Conservation (phyloP, 2,329 filamentous ascomycete genomes). For the Nakataea oryzae region DNA sequence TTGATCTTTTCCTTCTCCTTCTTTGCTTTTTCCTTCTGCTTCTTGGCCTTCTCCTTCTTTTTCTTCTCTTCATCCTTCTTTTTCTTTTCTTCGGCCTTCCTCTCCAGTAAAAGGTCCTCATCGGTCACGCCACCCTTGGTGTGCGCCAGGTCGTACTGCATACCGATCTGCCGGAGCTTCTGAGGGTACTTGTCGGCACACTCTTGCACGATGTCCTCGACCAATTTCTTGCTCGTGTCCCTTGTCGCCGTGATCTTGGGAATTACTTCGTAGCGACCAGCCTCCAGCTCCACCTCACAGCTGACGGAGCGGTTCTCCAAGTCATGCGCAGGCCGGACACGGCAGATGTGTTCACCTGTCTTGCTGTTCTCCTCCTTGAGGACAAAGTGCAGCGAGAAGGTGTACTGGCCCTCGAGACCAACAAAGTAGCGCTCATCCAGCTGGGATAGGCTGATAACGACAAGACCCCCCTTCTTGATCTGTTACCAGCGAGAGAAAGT, state of each 20-base stretch:
- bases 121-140: constrained; percentile 17
- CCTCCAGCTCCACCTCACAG: constrained; percentile 60
- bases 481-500: background rate
- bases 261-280: constrained; percentile 57
- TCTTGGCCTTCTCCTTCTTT: constrained; percentile 14
- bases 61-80: constrained; percentile 2
- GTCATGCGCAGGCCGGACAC: constrained; percentile 19
- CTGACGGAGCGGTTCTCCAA: constrained; percentile 53
- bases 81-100: constrained; percentile 2
- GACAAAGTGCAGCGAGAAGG: constrained; percentile 30
- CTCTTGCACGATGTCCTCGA: constrained; percentile 48
- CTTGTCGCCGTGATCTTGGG: constrained; percentile 53
- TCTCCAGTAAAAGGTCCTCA: constrained; percentile 7
- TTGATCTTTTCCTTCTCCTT: constrained; percentile 11
- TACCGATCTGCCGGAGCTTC: constrained; percentile 51
- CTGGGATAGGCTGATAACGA: constrained; percentile 32
- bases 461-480: constrained; percentile 26
- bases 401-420: constrained; percentile 32
- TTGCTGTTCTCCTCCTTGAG: constrained; percentile 20
- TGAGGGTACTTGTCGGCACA: constrained; percentile 37
- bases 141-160: constrained; percentile 51
- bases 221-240: constrained; percentile 31
- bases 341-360: constrained; percentile 19
- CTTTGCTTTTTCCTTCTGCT: constrained; percentile 16
- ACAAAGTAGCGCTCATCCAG: constrained; percentile 35